Base-by-base conservation (phyloP, 139 green algal species). In the Nannochloris sp. region DNA sequence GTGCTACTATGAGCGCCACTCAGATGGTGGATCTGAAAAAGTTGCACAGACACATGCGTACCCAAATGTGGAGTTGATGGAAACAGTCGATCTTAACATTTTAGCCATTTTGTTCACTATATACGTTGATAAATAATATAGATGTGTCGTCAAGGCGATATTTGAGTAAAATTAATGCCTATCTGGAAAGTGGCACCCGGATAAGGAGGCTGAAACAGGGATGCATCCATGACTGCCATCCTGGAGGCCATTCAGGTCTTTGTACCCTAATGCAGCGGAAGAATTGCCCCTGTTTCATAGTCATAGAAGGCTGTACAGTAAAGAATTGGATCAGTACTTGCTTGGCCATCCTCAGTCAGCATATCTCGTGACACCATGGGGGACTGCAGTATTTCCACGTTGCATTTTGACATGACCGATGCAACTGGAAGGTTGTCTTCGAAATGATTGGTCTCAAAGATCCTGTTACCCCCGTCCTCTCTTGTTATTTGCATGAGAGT, bases 401-500 rank as follows among this genome's bases (percentile, higher is more conserved):
- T 25, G 46, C 46, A 53, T 53, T 53, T 19, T 19, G 16, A 19
- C 5, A 53, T 21, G 15, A 53, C 11, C 10, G 46, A 10, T 25
- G 46, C 16, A 21, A 53, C 8, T 25, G 46, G 46, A 21, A 53
- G 18, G 46, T 21, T 53, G 16, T 53, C 46, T 53, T 53, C 46
- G 4, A 18, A 25, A 21, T 53, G 46, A 19, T 53, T 53, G 46
- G 46, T 25, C 9, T 21, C 5, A 19, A 53, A 61, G 15, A 46
- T 44, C 29, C 51, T 58, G 4, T 44, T 44, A 16, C 24, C 44
- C 10, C n/a, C 29, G 43, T 85, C 73, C 81, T 83, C 95, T 34
- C 62, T 72, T 19, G 85, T 71, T 60, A 89, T 89, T 71, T 95
- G 88, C 49, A 95, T 63, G 78, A 95, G 87, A 76, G 94, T 93